Percentiles rank a stretch among this genome's conserved stretches.
Conservation (phyloP, 2,329 filamentous ascomycete genomes). For the Colletotrichum sp. region DNA sequence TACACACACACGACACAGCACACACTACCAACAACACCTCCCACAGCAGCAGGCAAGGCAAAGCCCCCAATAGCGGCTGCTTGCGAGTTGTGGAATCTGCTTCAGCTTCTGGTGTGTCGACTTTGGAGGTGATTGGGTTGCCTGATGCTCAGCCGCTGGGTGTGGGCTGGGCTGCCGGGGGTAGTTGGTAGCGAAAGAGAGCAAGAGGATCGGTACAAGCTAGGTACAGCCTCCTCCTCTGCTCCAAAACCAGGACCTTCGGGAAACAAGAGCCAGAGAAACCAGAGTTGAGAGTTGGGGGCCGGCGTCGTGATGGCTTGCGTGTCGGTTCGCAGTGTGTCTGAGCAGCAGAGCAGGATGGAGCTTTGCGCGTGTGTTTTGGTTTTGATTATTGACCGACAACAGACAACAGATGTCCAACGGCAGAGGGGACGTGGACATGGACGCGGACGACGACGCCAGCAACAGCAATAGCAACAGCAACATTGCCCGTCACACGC, state of each 20-base stretch:
- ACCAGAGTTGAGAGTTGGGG: neutral
- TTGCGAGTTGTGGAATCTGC: constrained; percentile 7
- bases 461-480: neutral
- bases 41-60: neutral
- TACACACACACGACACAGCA: neutral
- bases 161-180: neutral
- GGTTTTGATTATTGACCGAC: neutral
- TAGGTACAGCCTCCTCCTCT: constrained; percentile 11
- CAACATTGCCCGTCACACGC: neutral
- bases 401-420: neutral
- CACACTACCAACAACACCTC: neutral
- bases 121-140: constrained; percentile 8
- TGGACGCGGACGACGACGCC: constrained; percentile 25
- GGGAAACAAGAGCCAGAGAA: neutral
- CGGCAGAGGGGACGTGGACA: neutral
- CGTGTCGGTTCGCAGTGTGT: neutral
- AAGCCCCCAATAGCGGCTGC: neutral
- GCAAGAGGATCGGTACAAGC: neutral
- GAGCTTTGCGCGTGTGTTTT: neutral
- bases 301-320: neutral
- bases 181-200: neutral
- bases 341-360: neutral
- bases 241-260: neutral
- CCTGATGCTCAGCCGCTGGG: constrained; percentile 11
- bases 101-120: constrained; percentile 1